phyloP scores from a whole-genome alignment of 805 yeast species.

The Lachancea kluyveri region DNA sequence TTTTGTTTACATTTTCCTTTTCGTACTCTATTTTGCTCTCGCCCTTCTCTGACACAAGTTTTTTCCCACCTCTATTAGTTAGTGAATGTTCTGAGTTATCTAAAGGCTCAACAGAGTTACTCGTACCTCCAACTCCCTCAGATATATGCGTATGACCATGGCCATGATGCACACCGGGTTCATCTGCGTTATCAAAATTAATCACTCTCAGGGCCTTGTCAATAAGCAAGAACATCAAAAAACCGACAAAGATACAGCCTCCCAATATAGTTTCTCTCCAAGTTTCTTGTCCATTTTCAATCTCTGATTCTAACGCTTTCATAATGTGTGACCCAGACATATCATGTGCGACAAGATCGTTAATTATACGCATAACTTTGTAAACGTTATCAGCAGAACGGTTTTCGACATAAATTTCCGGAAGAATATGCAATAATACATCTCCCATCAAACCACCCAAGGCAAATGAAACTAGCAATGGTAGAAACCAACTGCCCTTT shows the following conservation, averaged over 20 bases:
- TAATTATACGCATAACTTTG: too few relatives aligned
- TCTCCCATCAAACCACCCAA: slow-evolving; percentile 74
- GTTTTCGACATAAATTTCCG: slow-evolving; percentile 57
- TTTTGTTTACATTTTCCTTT: too few relatives aligned
- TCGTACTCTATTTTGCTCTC: slow-evolving; percentile 30
- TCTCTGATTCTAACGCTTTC: too few relatives aligned
- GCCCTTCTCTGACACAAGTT: not conserved
- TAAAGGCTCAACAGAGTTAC: too few relatives aligned
- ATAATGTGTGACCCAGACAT: too few relatives aligned
- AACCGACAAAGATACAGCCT: slow-evolving; percentile 52
- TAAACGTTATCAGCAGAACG: slow-evolving; percentile 33
- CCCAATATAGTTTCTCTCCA: slow-evolving; percentile 48
- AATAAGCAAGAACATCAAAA: slow-evolving; percentile 50
- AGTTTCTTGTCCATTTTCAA: too few relatives aligned
- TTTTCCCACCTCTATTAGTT: not conserved
- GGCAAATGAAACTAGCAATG: slow-evolving; percentile 62
- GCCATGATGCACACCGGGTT: slow-evolving; percentile 9
- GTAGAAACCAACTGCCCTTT: slow-evolving; percentile 27
- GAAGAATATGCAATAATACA: slow-evolving; percentile 63
- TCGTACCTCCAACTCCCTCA: too few relatives aligned
- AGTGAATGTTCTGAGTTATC: too few relatives aligned
- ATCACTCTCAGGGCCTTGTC: slow-evolving; percentile 55
- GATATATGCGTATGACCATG: slow-evolving; percentile 9
- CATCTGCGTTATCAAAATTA: slow-evolving; percentile 33
- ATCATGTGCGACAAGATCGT: too few relatives aligned